A percentile compares a stretch with the other conserved stretches of the same genome.
These are phyloP conservation scores for Cercospora sojina DNA, from an alignment of 2,329 filamentous ascomycete species.

Conservation along the genomic window DNA sequence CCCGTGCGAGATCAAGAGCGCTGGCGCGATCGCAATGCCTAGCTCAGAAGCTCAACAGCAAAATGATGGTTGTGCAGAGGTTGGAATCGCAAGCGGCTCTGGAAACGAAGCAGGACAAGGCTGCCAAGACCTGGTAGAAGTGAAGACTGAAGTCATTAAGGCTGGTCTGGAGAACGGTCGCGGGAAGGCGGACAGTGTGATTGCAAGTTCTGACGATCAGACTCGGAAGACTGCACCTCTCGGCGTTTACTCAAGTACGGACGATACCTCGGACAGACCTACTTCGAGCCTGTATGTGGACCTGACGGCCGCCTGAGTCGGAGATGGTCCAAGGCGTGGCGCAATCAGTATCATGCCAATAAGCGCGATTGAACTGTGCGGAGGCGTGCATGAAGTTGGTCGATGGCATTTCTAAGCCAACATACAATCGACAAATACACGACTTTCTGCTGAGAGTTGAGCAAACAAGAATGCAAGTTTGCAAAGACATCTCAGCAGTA, in stretches of 20 bases:
- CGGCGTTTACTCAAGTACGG: neutral
- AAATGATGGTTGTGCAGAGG: neutral
- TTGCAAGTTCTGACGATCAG: neutral
- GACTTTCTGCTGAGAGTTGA: neutral
- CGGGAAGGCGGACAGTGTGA: neutral
- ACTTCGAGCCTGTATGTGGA: neutral
- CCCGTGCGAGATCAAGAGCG: neutral
- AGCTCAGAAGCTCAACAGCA: neutral
- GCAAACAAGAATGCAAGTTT: neutral
- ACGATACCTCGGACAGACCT: neutral
- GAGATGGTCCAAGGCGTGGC: neutral
- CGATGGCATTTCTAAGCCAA: neutral
- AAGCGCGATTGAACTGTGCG: neutral
- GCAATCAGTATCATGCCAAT: neutral
- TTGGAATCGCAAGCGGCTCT: neutral
- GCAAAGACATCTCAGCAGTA: neutral
- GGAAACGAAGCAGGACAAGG: neutral
- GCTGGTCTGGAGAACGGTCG: neutral
- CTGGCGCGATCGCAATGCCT: neutral
- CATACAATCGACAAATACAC: neutral
- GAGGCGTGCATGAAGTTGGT: neutral
- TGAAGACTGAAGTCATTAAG: neutral
- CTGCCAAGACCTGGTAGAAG: neutral
- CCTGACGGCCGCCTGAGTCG: neutral
- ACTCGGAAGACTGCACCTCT: neutral